Conservation (phyloP, 2,329 filamentous ascomycete genomes). For the Microsporum audouinii region DNA sequence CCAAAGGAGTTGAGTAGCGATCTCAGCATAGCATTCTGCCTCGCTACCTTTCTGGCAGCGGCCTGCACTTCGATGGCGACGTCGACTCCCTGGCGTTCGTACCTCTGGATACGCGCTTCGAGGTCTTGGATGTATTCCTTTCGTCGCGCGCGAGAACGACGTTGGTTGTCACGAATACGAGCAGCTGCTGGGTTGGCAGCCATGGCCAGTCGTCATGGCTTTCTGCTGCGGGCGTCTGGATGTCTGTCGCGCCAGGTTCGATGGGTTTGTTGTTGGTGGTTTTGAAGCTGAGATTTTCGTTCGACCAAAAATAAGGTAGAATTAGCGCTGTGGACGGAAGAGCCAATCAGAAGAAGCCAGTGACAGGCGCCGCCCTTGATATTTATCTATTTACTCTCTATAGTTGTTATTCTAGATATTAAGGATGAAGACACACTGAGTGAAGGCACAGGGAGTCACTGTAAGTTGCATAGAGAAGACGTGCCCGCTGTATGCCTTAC, state of each 20-base stretch:
- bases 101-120: constrained; percentile 51
- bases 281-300: background rate
- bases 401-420: background rate
- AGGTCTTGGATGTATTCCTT: constrained; percentile 64
- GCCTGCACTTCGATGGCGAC: constrained; percentile 61
- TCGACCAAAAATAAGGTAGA: background rate
- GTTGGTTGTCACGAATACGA: constrained; percentile 65
- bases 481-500: too few relatives aligned
- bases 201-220: background rate
- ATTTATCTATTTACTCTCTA: background rate
- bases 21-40: constrained; percentile 57
- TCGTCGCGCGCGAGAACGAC: constrained; percentile 59
- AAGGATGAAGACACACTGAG: too few relatives aligned
- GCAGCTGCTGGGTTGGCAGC: constrained; percentile 18
- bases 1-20: constrained; percentile 48
- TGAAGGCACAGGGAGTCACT: too few relatives aligned
- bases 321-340: background rate
- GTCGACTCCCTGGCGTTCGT: constrained; percentile 54
- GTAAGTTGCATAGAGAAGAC: too few relatives aligned
- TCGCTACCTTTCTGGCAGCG: constrained; percentile 55
- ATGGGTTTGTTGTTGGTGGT: background rate
- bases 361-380: background rate
- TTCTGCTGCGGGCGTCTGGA: background rate
- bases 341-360: background rate
- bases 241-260: background rate